Evolutionary conservation across 441 rosid species (phyloP).

Genomic region (Dalechampia spathulata): DNA sequence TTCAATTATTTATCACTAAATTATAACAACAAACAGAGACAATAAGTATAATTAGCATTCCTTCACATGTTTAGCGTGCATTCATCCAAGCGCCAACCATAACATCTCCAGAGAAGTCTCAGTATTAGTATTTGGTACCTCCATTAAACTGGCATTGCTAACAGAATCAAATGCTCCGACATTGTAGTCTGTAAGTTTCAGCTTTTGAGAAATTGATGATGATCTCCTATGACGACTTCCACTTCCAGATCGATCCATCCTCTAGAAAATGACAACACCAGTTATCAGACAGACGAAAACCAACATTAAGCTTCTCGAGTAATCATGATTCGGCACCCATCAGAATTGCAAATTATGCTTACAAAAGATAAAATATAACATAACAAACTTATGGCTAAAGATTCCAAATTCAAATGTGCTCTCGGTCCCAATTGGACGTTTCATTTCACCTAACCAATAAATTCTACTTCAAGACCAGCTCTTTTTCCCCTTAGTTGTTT

Average conservation of each 20-base stretch:
- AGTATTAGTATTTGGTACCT: slow-evolving; percentile 36
- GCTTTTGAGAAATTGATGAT: slow-evolving; percentile 53
- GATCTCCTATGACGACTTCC: slow-evolving; percentile 74
- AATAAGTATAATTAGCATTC: too few relatives aligned
- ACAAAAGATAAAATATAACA: too few relatives aligned
- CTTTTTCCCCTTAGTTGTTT: too few relatives aligned
- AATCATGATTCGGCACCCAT: too few relatives aligned
- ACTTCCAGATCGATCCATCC: slow-evolving; percentile 77
- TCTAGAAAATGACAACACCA: slow-evolving; percentile 36
- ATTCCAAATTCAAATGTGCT: too few relatives aligned
- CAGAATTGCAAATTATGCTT: background rate
- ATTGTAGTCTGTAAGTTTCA: slow-evolving; percentile 49
- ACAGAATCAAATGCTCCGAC: slow-evolving; percentile 53
- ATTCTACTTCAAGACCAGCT: too few relatives aligned
- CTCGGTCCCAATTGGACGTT: too few relatives aligned
- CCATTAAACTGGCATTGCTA: slow-evolving; percentile 87
- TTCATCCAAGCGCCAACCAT: background rate
- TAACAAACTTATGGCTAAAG: too few relatives aligned
- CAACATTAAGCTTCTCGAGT: slow-evolving; percentile 1
- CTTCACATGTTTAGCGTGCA: too few relatives aligned
- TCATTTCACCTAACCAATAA: too few relatives aligned
- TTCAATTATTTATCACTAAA: background rate
- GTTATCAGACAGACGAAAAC: slow-evolving; percentile 2
- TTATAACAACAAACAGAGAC: too few relatives aligned
- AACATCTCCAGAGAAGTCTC: background rate